Base-by-base conservation (phyloP, 2,329 filamentous ascomycete species). In the Cytospora paraplurivora region DNA sequence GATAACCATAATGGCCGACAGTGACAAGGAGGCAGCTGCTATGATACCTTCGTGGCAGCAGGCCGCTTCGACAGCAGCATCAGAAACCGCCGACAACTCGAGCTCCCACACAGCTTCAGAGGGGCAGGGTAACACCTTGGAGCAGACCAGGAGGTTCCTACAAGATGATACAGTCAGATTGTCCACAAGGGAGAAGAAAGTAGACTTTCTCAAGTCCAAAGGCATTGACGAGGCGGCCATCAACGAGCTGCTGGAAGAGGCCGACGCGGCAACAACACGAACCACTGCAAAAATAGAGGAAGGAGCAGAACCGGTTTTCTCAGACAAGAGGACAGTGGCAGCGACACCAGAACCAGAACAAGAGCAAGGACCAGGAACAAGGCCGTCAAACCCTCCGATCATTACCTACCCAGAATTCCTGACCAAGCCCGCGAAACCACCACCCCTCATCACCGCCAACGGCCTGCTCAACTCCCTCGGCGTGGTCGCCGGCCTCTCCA, bases 81-180 rank as follows among this genome's bases (percentile, higher is more conserved):
- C 44, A 50, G 13, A 37, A 62, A 61, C 10, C 1, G 5, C 59
- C 59, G 11, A 63, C 32, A 51, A 49, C 52, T 35, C 33, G 7
- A 37, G 4, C 41, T 50, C 62, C 19, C 55, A 63, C 32, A 47
- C 64, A 65, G 41, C 66, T 8, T 47, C 62, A 58, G 69, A 75
- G 49, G 70, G 74, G 34, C 10, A 15, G 4, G 7, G 56, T 69
- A 71, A 38, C 51, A 73, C 71, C 34, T 60, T 91, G 41, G 86
- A 92, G 17, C 86, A 92, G 72, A 92, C 93, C 34, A 82, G 84
- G 51, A 85, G 81, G 59, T 97, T 97, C 72, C 82, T 97, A 4
- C 80, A 90, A 57, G 89, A 96, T 65, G 86, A 90, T 8, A 81
- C 82, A 21, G 90, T 97, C 63, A 86, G 84, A 64, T 79, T 88